Conservation (phyloP, 2,329 filamentous ascomycete species). For the Penicillium sclerotigenum region DNA sequence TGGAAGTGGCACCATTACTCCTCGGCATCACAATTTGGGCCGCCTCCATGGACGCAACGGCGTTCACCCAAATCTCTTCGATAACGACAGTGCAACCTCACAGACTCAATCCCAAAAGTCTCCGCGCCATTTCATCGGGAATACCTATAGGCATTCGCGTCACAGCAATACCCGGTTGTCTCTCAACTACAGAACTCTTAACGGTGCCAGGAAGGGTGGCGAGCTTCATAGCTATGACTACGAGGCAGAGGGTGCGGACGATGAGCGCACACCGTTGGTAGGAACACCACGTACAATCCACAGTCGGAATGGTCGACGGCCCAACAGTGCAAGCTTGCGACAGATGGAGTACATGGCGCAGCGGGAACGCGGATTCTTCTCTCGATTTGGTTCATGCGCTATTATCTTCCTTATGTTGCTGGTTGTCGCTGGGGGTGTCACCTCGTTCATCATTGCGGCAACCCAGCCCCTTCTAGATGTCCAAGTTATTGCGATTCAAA, state of each 20-base stretch:
- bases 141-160: conserved; percentile 61
- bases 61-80: conserved; percentile 67
- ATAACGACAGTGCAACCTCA: conserved; percentile 67
- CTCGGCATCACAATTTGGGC: conserved; percentile 75
- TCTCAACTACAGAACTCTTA: conserved; percentile 48
- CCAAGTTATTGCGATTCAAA: conserved; percentile 73
- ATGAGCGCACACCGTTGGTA: conserved; percentile 83
- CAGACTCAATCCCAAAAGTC: conserved; percentile 64
- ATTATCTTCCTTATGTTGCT: conserved; percentile 78
- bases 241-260: conserved; percentile 78
- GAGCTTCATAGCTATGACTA: conserved; percentile 72
- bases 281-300: conserved; percentile 58
- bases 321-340: conserved; percentile 57
- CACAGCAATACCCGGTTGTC: conserved; percentile 67
- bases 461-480: conserved; percentile 83
- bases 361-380: conserved; percentile 62
- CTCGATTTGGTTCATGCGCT: conserved; percentile 79
- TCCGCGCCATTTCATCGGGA: conserved; percentile 50
- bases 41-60: conserved; percentile 67
- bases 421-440: conserved; percentile 76
- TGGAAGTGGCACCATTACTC: conserved; percentile 54
- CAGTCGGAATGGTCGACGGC: conserved; percentile 55
- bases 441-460: conserved; percentile 86
- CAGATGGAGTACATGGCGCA: conserved; percentile 72
- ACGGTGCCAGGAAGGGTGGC: conserved; percentile 54